phyloP scores from a whole-genome alignment of 441 rosid species.

The Jatropha podagrica region DNA sequence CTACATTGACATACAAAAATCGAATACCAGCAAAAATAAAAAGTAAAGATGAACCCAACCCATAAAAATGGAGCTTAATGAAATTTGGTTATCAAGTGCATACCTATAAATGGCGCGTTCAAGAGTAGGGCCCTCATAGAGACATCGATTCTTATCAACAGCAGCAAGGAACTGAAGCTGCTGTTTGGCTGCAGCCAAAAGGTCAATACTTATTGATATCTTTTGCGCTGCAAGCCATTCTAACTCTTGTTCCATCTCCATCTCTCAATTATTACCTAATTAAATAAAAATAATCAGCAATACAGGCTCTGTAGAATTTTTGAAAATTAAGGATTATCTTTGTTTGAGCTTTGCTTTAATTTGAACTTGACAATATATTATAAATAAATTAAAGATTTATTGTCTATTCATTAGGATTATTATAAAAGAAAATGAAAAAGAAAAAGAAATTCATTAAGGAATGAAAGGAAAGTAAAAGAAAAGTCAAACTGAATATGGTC shows the following conservation, averaged over 20 bases:
- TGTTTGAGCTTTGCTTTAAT: not conserved
- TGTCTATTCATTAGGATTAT: not conserved
- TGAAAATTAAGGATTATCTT: not conserved
- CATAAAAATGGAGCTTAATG: not conserved
- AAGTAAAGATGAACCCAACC: not conserved
- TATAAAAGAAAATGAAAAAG: too few relatives aligned
- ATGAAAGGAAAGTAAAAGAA: not conserved
- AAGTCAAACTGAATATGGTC: not conserved
- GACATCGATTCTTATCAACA: conserved; percentile 67
- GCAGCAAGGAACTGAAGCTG: conserved; percentile 72
- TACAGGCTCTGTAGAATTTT: not conserved
- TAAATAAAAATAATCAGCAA: conserved; percentile 8
- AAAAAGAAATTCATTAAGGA: not conserved
- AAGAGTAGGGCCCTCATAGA: conserved; percentile 67
- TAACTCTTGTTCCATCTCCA: conserved; percentile 45
- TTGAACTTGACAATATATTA: not conserved
- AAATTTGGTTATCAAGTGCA: not conserved
- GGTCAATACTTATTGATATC: conserved; percentile 54
- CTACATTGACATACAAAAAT: not conserved
- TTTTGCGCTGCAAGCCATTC: conserved; percentile 85
- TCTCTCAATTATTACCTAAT: conserved; percentile 22
- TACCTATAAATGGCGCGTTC: conserved; percentile 72
- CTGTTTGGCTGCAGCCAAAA: conserved; percentile 64
- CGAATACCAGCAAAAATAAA: not conserved
- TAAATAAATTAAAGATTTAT: not conserved